Percentiles rank a stretch among this genome's conserved stretches.
These are phyloP conservation scores for Neoboletus magnificus DNA, from an alignment of 768 basidiomycete species.

Conservation along the genomic window DNA sequence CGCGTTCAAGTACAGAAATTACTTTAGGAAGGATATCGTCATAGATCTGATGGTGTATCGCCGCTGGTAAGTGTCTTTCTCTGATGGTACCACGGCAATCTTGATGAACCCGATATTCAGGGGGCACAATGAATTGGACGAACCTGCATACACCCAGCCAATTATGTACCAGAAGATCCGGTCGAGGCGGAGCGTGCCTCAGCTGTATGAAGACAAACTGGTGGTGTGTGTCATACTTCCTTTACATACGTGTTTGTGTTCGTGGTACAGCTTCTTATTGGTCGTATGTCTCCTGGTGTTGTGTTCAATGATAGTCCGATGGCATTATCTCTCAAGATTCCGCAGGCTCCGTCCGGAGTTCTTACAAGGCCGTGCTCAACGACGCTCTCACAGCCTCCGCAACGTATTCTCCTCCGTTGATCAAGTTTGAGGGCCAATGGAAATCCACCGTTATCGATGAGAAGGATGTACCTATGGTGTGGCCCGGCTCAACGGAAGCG, in stretches of 20 bases:
- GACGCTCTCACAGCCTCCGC: conserved; percentile 42
- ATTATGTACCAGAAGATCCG: conserved; percentile 89
- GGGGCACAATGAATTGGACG: conserved; percentile 88
- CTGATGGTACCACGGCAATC: background rate
- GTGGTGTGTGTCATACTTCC: conserved; percentile 44
- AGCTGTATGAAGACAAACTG: conserved; percentile 77
- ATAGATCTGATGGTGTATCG: conserved; percentile 88
- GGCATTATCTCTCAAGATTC: conserved; percentile 45
- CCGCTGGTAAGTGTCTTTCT: conserved; percentile 51
- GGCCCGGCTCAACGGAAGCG: too few relatives aligned
- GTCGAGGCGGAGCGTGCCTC: conserved; percentile 70
- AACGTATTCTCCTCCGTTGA: too few relatives aligned
- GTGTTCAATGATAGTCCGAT: conserved; percentile 18
- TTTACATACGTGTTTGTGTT: background rate
- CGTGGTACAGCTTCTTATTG: background rate
- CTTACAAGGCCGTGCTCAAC: conserved; percentile 64
- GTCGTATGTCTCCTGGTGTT: background rate
- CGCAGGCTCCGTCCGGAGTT: conserved; percentile 47
- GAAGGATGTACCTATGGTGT: too few relatives aligned
- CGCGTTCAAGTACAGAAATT: conserved; percentile 83
- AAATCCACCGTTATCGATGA: too few relatives aligned
- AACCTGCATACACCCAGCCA: conserved; percentile 84
- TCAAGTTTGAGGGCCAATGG: too few relatives aligned
- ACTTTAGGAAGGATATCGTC: conserved; percentile 89
- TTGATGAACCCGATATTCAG: conserved; percentile 31